phyloP scores from a whole-genome alignment of 768 basidiomycete species.

The Zangia roseola region DNA sequence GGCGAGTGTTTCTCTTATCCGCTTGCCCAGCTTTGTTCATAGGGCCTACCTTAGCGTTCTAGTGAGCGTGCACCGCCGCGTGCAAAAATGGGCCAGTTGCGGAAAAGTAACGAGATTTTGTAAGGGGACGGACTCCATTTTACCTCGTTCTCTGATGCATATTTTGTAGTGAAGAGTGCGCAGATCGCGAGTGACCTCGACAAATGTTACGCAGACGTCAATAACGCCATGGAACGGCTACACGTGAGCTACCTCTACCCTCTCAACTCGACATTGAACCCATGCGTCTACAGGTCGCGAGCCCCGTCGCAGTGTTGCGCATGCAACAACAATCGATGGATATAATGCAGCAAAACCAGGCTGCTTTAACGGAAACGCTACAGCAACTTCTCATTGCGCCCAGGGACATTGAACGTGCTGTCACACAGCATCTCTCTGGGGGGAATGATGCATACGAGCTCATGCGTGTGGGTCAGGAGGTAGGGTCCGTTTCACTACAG shows the following conservation, averaged over 20 bases:
- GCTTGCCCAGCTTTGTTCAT: neutral
- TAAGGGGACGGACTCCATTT: conserved; percentile 22
- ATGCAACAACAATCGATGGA: conserved; percentile 31
- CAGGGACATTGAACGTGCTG: conserved; percentile 37
- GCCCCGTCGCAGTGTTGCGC: conserved; percentile 23
- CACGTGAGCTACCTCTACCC: conserved; percentile 33
- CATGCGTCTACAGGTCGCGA: conserved; percentile 18
- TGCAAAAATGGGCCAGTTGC: conserved; percentile 40
- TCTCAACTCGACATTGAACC: neutral
- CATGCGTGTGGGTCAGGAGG: conserved; percentile 55
- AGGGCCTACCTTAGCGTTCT: conserved; percentile 36
- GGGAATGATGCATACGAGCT: conserved; percentile 42
- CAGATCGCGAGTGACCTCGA: conserved; percentile 50
- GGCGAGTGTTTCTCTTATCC: conserved; percentile 32
- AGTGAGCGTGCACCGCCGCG: conserved; percentile 37
- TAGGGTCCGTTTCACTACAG: conserved; percentile 14
- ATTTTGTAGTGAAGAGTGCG: conserved; percentile 39
- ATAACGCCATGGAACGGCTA: conserved; percentile 41
- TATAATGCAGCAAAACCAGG: conserved; percentile 28
- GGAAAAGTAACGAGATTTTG: conserved; percentile 39
- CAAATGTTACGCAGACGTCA: conserved; percentile 41
- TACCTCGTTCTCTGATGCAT: conserved; percentile 4
- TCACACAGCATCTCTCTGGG: conserved; percentile 40
- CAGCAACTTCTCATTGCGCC: conserved; percentile 38
- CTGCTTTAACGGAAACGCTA: conserved; percentile 39